These are phyloP conservation scores for Glonium stellatum DNA, from an alignment of 495 filamentous ascomycete species.

Conservation along the genomic window DNA sequence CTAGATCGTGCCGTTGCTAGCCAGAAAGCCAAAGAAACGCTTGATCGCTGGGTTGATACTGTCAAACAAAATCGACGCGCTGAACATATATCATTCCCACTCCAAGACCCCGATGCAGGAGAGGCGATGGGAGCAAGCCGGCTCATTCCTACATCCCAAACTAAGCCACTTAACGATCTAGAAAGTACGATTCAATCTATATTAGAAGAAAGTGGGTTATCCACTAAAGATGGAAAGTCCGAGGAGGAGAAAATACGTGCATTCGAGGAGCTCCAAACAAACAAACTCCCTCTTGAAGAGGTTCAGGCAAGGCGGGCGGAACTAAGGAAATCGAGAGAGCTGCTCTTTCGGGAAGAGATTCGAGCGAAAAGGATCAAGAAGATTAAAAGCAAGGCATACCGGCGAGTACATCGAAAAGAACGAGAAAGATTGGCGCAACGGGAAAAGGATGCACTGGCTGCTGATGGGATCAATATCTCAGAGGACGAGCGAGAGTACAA, in stretches of 20 bases:
- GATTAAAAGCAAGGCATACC: constrained; percentile 93
- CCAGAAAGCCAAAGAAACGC: constrained; percentile 81
- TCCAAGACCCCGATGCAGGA: constrained; percentile 59
- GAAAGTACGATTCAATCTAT: constrained; percentile 80
- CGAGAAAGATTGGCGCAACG: constrained; percentile 62
- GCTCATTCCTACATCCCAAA: constrained; percentile 49
- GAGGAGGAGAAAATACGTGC: constrained; percentile 58
- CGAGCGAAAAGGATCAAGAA: constrained; percentile 91
- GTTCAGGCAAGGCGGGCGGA: constrained; percentile 66
- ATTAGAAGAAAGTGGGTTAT: constrained; percentile 78
- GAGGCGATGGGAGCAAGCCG: constrained; percentile 44
- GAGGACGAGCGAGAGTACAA: constrained; percentile 74
- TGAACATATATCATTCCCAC: constrained; percentile 86
- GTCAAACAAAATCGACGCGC: constrained; percentile 89
- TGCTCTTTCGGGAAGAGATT: constrained; percentile 85
- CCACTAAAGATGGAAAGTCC: constrained; percentile 48
- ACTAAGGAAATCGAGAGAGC: constrained; percentile 70
- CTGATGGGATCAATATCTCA: constrained; percentile 59
- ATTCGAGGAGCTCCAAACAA: constrained; percentile 63
- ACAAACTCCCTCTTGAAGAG: constrained; percentile 60
- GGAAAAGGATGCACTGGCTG: constrained; percentile 60
- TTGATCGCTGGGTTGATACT: constrained; percentile 87
- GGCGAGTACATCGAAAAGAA: constrained; percentile 85
- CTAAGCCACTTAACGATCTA: constrained; percentile 65
- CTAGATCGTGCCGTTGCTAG: constrained; percentile 80